Conservation (phyloP, 1,284 basidiomycete genomes). For the Malassezia japonica region DNA sequence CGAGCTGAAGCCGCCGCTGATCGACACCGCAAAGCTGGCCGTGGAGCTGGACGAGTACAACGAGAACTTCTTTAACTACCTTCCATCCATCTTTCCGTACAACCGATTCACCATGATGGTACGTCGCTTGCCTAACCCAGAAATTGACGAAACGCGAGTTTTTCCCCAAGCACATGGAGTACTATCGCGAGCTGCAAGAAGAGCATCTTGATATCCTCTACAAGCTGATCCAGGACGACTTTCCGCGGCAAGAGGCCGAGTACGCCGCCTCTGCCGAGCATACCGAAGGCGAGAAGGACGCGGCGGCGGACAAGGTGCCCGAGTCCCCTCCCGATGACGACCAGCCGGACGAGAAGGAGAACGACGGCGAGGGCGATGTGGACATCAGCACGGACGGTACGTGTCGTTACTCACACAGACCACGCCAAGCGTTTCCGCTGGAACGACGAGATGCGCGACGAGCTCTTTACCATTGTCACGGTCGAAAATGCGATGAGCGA, state of each 20-base stretch:
- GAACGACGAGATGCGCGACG: conserved; percentile 41
- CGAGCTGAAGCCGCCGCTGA: conserved; percentile 63
- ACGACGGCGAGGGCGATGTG: conserved; percentile 1
- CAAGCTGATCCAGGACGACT: conserved; percentile 24
- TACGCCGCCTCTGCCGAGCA: conserved; percentile 28
- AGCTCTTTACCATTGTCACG: conserved; percentile 36
- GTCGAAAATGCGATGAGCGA: conserved; percentile 45
- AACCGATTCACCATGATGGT: conserved; percentile 62
- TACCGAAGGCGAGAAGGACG: neutral
- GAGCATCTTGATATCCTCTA: conserved; percentile 32
- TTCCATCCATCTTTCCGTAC: conserved; percentile 80
- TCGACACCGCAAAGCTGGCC: conserved; percentile 65
- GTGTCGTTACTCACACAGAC: conserved; percentile 9
- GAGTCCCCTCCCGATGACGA: neutral
- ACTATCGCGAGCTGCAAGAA: conserved; percentile 34
- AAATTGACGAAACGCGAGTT: conserved; percentile 46
- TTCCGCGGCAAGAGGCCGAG: conserved; percentile 29
- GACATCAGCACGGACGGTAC: neutral
- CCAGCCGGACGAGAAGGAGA: neutral
- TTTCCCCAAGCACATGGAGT: conserved; percentile 35
- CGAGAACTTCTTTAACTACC: conserved; percentile 77
- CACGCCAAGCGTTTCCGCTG: conserved; percentile 38
- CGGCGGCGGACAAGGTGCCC: neutral
- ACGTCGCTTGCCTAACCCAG: conserved; percentile 4
- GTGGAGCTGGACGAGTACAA: conserved; percentile 76